Base-by-base conservation (phyloP, 257 asterid species). In the Jasminum sambac region DNA sequence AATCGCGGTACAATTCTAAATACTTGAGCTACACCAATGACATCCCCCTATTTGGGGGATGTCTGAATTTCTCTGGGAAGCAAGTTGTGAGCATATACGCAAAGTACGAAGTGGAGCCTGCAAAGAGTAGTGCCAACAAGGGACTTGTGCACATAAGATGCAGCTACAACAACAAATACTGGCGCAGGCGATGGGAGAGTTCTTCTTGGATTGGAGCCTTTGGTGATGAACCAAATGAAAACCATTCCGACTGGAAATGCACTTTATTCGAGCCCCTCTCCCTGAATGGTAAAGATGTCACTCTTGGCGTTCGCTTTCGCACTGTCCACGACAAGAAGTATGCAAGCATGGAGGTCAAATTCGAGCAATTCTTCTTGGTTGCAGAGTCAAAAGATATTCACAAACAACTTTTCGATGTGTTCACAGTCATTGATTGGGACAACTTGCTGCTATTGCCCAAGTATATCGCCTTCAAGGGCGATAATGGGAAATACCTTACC, bases 321-420 rank as follows among this genome's bases (percentile, higher is more conserved):
- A 34, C 48, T 63, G 68, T 63, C 41, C 68, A 30, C 36, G 36
- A 63, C 68, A 63, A 63, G 50, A 46, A n/a, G 26, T 63, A 63
- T 63, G 44, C 68, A 63, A 36, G 46, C 48, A 10, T 42, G 48
- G 10, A 16, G 48, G n/a, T n/a, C n/a, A n/a, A n/a, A n/a, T n/a
- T n/a, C 48, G 48, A 10, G 0, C 48, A 10, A 42, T 42, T 12
- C 48, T 42, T 42, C 48, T 16, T 42, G 48, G 16, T 42, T 42
- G 48, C n/a, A 12, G 48, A 16, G 10, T 42, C 48, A 42, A 5
- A 42, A 42, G 10, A 14, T 11, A 14, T 16, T 42, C 10, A 42
- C 48, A 42, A 1, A 0, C 14, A 42, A 42, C 10, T 42, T 13
- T 42, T 13, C 48, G 48, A 42, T 42, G 48, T 42, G 48, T 42